A percentile compares a stretch with the other conserved stretches of the same genome.
These are phyloP conservation scores for Neonectria faginata DNA, from an alignment of 2,329 filamentous ascomycete genomes.

Conservation along the genomic window DNA sequence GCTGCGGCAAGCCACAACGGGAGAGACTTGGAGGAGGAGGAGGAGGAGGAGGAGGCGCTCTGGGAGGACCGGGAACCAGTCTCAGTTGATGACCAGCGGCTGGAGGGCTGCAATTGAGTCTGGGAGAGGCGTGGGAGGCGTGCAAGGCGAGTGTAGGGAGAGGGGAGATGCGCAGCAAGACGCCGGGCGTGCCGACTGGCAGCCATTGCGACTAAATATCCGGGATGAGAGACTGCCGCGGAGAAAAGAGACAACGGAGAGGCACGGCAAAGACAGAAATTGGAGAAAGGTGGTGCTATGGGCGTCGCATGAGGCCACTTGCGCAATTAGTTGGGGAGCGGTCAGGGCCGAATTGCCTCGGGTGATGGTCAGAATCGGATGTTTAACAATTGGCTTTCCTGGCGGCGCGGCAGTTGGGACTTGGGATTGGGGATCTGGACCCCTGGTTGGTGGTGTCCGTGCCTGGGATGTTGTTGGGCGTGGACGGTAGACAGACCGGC, in stretches of 20 bases:
- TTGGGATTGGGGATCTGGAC: slow-evolving; percentile 12
- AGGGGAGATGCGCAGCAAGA: slow-evolving; percentile 46
- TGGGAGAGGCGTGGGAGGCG: slow-evolving; percentile 39
- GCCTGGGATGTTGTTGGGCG: slow-evolving; percentile 22
- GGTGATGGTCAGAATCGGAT: slow-evolving; percentile 47
- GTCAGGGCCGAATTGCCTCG: slow-evolving; percentile 42
- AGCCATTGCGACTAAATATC: slow-evolving; percentile 48
- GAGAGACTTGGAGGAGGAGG: slow-evolving; percentile 35
- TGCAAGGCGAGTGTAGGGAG: slow-evolving; percentile 41
- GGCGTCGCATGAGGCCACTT: slow-evolving; percentile 41
- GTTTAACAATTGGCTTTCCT: slow-evolving; percentile 43
- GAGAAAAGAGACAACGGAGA: slow-evolving; percentile 13
- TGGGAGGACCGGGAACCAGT: slow-evolving; percentile 36
- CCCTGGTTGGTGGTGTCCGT: slow-evolving; percentile 5
- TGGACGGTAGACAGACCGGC: neutral
- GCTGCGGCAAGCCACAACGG: slow-evolving; percentile 51
- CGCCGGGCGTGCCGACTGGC: slow-evolving; percentile 47
- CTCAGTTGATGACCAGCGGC: slow-evolving; percentile 45
- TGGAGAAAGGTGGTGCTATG: slow-evolving; percentile 41
- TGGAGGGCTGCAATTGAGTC: slow-evolving; percentile 45
- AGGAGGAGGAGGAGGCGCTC: slow-evolving; percentile 33
- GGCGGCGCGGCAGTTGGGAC: slow-evolving; percentile 13
- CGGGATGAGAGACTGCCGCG: slow-evolving; percentile 7
- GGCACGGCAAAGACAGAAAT: slow-evolving; percentile 29
- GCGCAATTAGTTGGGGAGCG: slow-evolving; percentile 34